Percentiles rank a stretch among this genome's conserved stretches.
phyloP scores from a whole-genome alignment of 352 stramenopile species.

The Phytophthora idaei region DNA sequence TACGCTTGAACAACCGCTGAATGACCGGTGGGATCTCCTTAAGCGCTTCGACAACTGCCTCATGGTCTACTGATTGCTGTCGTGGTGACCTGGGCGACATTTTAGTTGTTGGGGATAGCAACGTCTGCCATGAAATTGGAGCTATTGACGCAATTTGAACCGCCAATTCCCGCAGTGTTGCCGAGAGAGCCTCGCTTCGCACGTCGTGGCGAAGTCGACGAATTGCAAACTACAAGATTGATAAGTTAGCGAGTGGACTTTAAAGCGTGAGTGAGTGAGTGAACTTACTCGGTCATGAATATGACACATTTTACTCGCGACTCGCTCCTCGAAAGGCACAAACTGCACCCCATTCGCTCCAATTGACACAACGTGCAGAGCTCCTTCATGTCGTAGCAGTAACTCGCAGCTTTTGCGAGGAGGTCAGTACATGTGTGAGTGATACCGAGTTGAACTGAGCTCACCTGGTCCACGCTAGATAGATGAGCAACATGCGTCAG shows the following conservation, averaged over 20 bases:
- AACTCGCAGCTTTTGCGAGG: slow-evolving; percentile 35
- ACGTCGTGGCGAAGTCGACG: slow-evolving; percentile 45
- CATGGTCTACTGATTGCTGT: slow-evolving; percentile 11
- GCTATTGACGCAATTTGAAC: slow-evolving; percentile 45
- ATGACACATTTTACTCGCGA: slow-evolving; percentile 19
- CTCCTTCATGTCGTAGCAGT: slow-evolving; percentile 35
- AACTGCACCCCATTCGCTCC: slow-evolving; percentile 30
- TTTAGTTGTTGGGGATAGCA: slow-evolving; percentile 13
- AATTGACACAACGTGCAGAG: slow-evolving; percentile 24
- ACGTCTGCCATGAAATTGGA: slow-evolving; percentile 40
- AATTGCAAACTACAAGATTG: slow-evolving; percentile 45
- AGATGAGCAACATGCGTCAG: slow-evolving; percentile 8
- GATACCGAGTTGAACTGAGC: slow-evolving; percentile 10
- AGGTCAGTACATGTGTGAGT: neutral
- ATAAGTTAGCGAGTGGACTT: neutral
- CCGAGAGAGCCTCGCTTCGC: slow-evolving; percentile 19
- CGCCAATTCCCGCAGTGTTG: slow-evolving; percentile 36
- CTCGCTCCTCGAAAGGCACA: slow-evolving; percentile 31
- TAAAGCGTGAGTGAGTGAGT: neutral
- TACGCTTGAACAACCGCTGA: slow-evolving; percentile 17
- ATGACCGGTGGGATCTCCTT: slow-evolving; percentile 21
- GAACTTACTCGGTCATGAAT: slow-evolving; percentile 24
- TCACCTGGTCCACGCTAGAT: slow-evolving; percentile 43
- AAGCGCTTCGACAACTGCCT: slow-evolving; percentile 4
- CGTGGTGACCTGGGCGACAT: slow-evolving; percentile 20